These are phyloP conservation scores for Hydnomerulius pinastri DNA, from an alignment of 768 basidiomycete genomes.

Conservation along the genomic window DNA sequence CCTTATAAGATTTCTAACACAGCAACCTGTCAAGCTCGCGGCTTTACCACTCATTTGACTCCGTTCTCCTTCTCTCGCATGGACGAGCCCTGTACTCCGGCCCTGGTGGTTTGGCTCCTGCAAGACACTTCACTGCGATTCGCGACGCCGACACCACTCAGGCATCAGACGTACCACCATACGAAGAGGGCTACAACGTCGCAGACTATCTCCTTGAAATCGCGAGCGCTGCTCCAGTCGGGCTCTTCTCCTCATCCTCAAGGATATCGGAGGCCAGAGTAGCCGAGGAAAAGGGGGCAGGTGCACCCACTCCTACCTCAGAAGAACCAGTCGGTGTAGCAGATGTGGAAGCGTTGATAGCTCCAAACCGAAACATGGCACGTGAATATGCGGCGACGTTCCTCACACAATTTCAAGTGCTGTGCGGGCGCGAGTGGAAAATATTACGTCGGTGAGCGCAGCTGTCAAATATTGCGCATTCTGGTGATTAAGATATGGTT, in stretches of 20 bases:
- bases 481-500: neutral
- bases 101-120: slow-evolving; percentile 69
- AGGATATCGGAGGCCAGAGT: slow-evolving; percentile 6
- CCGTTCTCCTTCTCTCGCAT: slow-evolving; percentile 73
- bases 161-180: slow-evolving; percentile 44
- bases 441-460: slow-evolving; percentile 63
- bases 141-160: slow-evolving; percentile 34
- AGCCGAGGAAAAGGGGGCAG: neutral
- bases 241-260: slow-evolving; percentile 39
- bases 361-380: slow-evolving; percentile 15
- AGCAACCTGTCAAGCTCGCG: slow-evolving; percentile 53
- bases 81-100: slow-evolving; percentile 83
- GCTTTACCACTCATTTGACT: slow-evolving; percentile 84
- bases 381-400: slow-evolving; percentile 70
- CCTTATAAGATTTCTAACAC: neutral
- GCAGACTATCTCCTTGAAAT: slow-evolving; percentile 92
- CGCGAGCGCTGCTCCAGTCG: slow-evolving; percentile 64
- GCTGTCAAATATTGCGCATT: neutral
- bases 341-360: slow-evolving; percentile 23
- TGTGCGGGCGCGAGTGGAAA: slow-evolving; percentile 86
- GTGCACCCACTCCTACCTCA: slow-evolving; percentile 1
- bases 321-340: slow-evolving; percentile 13
- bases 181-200: slow-evolving; percentile 83
- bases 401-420: slow-evolving; percentile 84
- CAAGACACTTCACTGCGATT: slow-evolving; percentile 57